Base-by-base conservation (phyloP, 768 basidiomycete genomes). In the Termitomyces sp. region DNA sequence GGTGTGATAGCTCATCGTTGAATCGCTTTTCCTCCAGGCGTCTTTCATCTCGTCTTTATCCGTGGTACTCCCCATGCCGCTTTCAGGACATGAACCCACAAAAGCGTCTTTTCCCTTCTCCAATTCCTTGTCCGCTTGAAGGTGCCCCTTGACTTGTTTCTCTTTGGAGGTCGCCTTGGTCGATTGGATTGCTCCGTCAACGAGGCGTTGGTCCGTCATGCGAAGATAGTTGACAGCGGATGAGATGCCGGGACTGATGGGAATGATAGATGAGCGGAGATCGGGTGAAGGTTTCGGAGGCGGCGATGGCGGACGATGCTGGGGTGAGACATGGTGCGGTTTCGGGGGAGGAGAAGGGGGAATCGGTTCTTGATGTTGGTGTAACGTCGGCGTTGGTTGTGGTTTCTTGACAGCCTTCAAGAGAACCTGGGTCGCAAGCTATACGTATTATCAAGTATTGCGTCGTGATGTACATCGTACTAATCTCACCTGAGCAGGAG, bases 1-100 rank as follows among this genome's bases (percentile, higher is more conserved):
- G 20, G 89, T 91, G 62, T 82, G 82, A 67, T 87, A 85, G 66
- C 88, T 87, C 68, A 87, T 83, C n/a, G 89, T 91, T 6, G 90
- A 86, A 71, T 93, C 90, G 64, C 89, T 91, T 73, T 88, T 89
- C 66, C 90, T 76, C 87, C 89, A 88, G 35, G 79, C 77, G 62
- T 92, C 90, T 74, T 87, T 91, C 66, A 69, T 69, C 49, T 82
- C 79, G 46, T 60, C 66, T 68, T 73, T 72, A 54, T 71, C 68
- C 8, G 58, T 58, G n/a, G 47, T 18, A 47, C 53, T 35, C 26
- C 48, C 53, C 52, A 44, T 55, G 35, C 61, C 61, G 6, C 9
- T 30, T 35, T 58, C 61, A n/a, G 28, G 26, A 16, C 35, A 38
- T 50, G 61, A 56, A 33, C 57, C 52, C 56, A 40, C 48, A n/a